These are phyloP conservation scores for Clonostachys solani DNA, from an alignment of 2,329 filamentous ascomycete species.

Conservation along the genomic window DNA sequence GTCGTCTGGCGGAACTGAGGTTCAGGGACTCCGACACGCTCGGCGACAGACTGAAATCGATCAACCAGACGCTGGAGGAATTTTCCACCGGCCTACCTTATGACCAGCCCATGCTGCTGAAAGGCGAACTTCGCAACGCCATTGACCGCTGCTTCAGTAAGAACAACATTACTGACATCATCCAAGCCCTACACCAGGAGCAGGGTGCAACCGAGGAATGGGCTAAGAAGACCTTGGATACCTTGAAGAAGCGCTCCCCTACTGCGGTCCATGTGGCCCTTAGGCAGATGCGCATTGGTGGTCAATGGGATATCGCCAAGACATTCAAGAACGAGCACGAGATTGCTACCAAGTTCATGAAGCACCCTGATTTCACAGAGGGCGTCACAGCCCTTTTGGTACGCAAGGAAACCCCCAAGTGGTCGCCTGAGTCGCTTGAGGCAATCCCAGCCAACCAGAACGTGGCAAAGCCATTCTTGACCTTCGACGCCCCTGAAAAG, in stretches of 20 bases:
- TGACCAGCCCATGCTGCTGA: slow-evolving; percentile 62
- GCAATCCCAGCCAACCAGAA: slow-evolving; percentile 52
- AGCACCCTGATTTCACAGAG: slow-evolving; percentile 83
- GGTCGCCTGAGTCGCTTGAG: slow-evolving; percentile 71
- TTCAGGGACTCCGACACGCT: slow-evolving; percentile 75
- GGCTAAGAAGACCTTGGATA: slow-evolving; percentile 73
- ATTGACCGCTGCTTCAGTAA: slow-evolving; percentile 82
- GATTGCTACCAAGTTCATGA: slow-evolving; percentile 86
- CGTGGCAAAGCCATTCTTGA: slow-evolving; percentile 67
- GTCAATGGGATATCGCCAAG: slow-evolving; percentile 74
- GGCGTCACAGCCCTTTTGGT: slow-evolving; percentile 82
- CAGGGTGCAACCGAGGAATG: slow-evolving; percentile 58
- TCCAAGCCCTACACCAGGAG: slow-evolving; percentile 59
- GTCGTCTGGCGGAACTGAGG: slow-evolving; percentile 80
- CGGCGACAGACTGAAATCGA: slow-evolving; percentile 60
- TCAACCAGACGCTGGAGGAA: slow-evolving; percentile 89
- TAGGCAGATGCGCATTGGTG: slow-evolving; percentile 73
- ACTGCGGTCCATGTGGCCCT: slow-evolving; percentile 83
- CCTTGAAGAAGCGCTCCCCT: slow-evolving; percentile 75
- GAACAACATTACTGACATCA: slow-evolving; percentile 64
- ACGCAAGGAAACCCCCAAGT: slow-evolving; percentile 64
- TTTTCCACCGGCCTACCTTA: slow-evolving; percentile 82
- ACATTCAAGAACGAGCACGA: slow-evolving; percentile 83
- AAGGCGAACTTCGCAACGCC: slow-evolving; percentile 67
- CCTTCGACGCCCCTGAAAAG: slow-evolving; percentile 32